phyloP scores from a whole-genome alignment of 176 grass and related monocot species.

The Aegilops umbellulata region DNA sequence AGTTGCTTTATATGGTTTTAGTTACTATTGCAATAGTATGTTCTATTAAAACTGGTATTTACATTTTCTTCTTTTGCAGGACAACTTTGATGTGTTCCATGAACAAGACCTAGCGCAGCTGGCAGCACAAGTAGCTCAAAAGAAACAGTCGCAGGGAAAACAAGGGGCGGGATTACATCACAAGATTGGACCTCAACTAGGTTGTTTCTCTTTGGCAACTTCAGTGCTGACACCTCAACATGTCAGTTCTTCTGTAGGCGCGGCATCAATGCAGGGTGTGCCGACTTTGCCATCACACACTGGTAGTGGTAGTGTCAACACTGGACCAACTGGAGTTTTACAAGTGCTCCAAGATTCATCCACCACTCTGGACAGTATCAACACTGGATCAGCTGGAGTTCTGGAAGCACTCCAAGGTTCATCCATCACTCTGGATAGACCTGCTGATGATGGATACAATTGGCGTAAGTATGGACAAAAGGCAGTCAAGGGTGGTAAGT shows the following conservation, averaged over 20 bases:
- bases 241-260: not conserved
- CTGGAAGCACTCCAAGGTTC: constrained; percentile 24
- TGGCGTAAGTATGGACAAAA: constrained; percentile 32
- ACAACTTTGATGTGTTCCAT: constrained; percentile 57
- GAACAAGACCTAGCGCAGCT: constrained; percentile 57
- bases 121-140: constrained; percentile 48
- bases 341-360: constrained; percentile 26
- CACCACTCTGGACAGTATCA: not conserved
- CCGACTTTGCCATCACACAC: constrained; percentile 2
- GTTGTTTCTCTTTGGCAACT: constrained; percentile 15
- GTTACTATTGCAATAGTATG: too few species aligned
- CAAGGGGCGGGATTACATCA: not conserved
- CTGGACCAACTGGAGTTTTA: constrained; percentile 13
- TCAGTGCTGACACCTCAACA: not conserved
- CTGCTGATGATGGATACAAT: constrained; percentile 30
- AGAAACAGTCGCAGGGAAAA: not conserved
- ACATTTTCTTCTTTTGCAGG: constrained; percentile 34
- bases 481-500: constrained; percentile 9
- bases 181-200: not conserved
- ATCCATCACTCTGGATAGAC: constrained; percentile 24
- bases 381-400: constrained; percentile 11
- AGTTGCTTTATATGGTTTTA: too few species aligned
- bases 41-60: not conserved
- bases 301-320: not conserved
- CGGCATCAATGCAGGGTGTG: constrained; percentile 10